A percentile compares a stretch with the other conserved stretches of the same genome.
Conservation (phyloP, 2,329 filamentous ascomycete genomes). For the Teratosphaeria destructans region DNA sequence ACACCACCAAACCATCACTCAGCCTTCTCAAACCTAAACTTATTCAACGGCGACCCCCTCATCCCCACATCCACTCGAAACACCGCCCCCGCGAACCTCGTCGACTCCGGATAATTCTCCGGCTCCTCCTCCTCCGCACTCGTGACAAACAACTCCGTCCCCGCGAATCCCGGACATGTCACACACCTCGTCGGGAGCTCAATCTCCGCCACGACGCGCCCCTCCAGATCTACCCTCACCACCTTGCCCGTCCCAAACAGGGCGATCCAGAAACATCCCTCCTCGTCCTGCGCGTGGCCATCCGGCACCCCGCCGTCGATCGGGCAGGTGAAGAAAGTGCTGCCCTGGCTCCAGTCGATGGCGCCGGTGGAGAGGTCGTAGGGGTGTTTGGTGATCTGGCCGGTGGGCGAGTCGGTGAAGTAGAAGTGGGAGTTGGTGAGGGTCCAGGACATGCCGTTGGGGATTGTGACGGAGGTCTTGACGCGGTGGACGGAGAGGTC, state of each 20-base stretch:
- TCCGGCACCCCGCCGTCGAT: conserved; percentile 59
- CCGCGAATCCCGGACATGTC: conserved; percentile 73
- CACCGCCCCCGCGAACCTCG: conserved; percentile 56
- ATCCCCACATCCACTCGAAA: conserved; percentile 71
- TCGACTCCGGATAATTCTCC: conserved; percentile 51
- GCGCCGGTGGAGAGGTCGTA: conserved; percentile 55
- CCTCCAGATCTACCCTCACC: conserved; percentile 59
- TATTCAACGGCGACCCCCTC: conserved; percentile 51
- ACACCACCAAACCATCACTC: not conserved
- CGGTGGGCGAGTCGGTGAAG: conserved; percentile 67
- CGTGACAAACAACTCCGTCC: conserved; percentile 66
- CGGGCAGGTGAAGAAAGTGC: conserved; percentile 62
- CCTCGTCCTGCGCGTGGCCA: conserved; percentile 71
- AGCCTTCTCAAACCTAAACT: conserved; percentile 36
- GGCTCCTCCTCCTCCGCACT: conserved; percentile 60
- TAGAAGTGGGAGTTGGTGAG: conserved; percentile 63
- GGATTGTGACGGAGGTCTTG: conserved; percentile 52
- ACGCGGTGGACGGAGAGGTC: conserved; percentile 47
- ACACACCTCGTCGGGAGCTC: conserved; percentile 66
- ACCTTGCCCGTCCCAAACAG: conserved; percentile 72
- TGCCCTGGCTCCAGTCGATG: conserved; percentile 56
- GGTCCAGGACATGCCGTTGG: conserved; percentile 79
- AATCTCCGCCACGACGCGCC: conserved; percentile 64
- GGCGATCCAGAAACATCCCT: conserved; percentile 83
- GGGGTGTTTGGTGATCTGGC: conserved; percentile 63